These are phyloP conservation scores for Alternaria tenuissima DNA, from an alignment of 2,329 filamentous ascomycete species.

Conservation along the genomic window DNA sequence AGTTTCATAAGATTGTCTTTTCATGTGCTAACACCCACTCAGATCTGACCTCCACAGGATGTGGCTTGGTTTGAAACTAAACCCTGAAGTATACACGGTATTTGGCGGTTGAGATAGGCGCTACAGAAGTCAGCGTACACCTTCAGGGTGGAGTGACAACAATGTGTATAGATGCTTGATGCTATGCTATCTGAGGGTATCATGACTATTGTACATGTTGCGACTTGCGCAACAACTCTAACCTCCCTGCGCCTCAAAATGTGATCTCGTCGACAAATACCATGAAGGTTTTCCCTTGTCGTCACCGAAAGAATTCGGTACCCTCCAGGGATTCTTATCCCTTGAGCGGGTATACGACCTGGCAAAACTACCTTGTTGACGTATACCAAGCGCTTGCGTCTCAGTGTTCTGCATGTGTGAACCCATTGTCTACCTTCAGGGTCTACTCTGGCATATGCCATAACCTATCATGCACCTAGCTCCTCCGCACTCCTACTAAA, in stretches of 20 bases:
- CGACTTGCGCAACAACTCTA: slow-evolving; percentile 4
- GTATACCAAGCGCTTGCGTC: not conserved
- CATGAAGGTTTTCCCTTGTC: not conserved
- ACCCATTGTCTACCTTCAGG: not conserved
- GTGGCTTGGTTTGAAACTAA: not conserved
- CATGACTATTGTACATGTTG: not conserved
- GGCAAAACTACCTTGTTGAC: not conserved
- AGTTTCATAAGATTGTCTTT: too few relatives aligned
- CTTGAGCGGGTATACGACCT: not conserved
- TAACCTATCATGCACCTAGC: not conserved
- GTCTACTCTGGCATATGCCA: not conserved
- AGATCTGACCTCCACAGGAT: too few relatives aligned
- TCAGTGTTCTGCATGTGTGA: not conserved
- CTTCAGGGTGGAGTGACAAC: not conserved
- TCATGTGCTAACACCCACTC: too few relatives aligned
- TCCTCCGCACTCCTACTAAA: slow-evolving; percentile 33
- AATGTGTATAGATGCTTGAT: not conserved
- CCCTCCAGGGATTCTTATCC: not conserved
- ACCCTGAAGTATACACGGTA: not conserved
- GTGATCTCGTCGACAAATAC: not conserved
- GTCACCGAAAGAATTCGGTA: not conserved
- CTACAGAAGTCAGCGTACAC: too few relatives aligned
- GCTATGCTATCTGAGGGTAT: not conserved
- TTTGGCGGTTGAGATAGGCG: not conserved
- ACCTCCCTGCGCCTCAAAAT: not conserved